Evolutionary conservation across 371 early-diverging fungal species (phyloP), one percentile per base, ranked within the genome.

Genomic region (Syncephalastrum racemosum): DNA sequence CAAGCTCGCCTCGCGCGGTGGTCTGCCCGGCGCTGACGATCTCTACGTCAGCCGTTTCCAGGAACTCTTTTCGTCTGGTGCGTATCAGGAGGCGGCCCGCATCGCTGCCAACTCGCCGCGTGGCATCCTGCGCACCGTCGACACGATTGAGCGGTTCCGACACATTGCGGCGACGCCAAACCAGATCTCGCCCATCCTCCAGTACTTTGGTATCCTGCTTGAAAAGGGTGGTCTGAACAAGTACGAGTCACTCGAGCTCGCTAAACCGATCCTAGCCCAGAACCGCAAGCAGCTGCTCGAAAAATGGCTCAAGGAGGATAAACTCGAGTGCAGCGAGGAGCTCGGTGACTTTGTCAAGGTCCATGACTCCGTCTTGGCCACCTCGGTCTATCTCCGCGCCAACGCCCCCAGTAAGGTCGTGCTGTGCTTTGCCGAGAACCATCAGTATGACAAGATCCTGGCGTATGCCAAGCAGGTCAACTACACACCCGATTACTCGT

Each of bases 231-330:
- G 86, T 46, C 80, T 98, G 45, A 98, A 97, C 86, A 89, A 92
- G 71, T 81, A 86, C 69, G 98, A 98, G 77, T 91, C 96, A 4
- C 72, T 97, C 19, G 97, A 97, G 68, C 84, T 98, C 18, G 93
- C 96, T 43, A 83, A 88, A 47, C 97, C 96, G 4, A 96, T 97
- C 10, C 77, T 97, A 31, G 83, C 83, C n/a, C 96, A 96, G 66
- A 92, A 91, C 50, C 88, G 95, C 52, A 97, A 96, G 69, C 88
- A 94, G 61, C 70, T 98, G 53, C 76, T 98, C 12, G 97, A 98
- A 59, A 97, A 96, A 66, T 98, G 98, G 98, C 83, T 98, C 59
- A 96, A 97, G 79, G 97, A 97, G 70, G 96, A 98, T 70, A 97
- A 97, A 74, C 82, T 98, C 3, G 89, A 92, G 61, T 96, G 97